Percentiles rank a stretch among this genome's conserved stretches.
Evolutionary conservation across 1,139 yeast species (phyloP).

Genomic region (Spathaspora sp.): DNA sequence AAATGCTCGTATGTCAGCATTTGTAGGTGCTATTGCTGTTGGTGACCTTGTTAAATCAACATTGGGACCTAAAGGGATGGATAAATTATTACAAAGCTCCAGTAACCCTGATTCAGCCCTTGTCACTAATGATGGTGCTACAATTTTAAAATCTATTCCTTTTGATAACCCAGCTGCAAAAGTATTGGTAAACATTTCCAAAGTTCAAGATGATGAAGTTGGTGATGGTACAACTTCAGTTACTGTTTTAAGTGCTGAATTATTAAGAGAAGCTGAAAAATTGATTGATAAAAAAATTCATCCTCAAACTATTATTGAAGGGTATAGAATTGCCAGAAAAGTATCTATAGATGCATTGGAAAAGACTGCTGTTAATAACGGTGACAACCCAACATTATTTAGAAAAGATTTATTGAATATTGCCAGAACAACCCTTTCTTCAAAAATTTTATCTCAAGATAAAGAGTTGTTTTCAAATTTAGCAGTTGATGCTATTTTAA

Average conservation of each 20-base stretch:
- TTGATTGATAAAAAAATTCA: conserved; percentile 91
- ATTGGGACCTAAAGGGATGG: conserved; percentile 98
- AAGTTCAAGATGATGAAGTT: conserved; percentile 97
- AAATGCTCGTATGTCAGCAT: conserved; percentile 94
- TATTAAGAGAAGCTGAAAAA: conserved; percentile 92
- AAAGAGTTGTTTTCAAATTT: conserved; percentile 83
- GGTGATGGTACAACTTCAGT: conserved; percentile 99
- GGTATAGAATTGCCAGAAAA: conserved; percentile 82
- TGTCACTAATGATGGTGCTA: conserved; percentile 98
- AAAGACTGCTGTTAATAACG: conserved; percentile 74
- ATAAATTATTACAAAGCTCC: conserved; percentile 86
- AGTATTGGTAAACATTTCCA: conserved; percentile 90
- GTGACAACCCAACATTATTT: conserved; percentile 60
- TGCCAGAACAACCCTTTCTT: conserved; percentile 90
- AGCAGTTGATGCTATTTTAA: conserved; percentile 91
- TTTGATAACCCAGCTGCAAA: conserved; percentile 98
- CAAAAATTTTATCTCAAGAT: conserved; percentile 93
- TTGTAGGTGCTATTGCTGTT: conserved; percentile 98
- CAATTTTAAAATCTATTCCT: conserved; percentile 90
- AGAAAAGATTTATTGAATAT: conserved; percentile 78
- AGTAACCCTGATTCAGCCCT: conserved; percentile 68
- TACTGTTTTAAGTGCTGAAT: conserved; percentile 87
- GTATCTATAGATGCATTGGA: conserved; percentile 84
- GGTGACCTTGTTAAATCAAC: conserved; percentile 97
- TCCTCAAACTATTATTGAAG: conserved; percentile 97